These are phyloP conservation scores for Penicillium crystallinum DNA, from an alignment of 495 filamentous ascomycete species.

Conservation along the genomic window DNA sequence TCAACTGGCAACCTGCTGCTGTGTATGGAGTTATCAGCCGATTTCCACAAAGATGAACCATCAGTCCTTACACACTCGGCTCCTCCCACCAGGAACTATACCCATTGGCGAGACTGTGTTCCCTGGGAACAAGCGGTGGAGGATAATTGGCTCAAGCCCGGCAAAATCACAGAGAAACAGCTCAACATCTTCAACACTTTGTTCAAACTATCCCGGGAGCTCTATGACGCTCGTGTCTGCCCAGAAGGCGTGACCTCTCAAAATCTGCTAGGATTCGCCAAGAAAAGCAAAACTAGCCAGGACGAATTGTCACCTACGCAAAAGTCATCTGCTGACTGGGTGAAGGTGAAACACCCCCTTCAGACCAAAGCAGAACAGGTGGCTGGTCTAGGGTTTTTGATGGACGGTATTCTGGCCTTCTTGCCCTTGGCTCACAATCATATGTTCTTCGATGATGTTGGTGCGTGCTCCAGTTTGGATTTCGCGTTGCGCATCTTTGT, in stretches of 20 bases:
- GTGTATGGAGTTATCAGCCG: background rate
- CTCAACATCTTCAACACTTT: background rate
- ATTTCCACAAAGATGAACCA: background rate
- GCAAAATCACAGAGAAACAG: background rate
- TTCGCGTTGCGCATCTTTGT: background rate
- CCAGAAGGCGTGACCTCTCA: background rate
- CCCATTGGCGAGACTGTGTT: background rate
- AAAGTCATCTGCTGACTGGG: background rate
- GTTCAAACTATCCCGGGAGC: background rate
- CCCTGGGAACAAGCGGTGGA: background rate
- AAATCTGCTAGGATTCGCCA: background rate
- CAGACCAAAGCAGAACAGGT: background rate
- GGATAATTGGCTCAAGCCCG: background rate
- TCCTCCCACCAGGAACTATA: background rate
- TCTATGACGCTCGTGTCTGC: background rate
- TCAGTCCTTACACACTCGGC: background rate
- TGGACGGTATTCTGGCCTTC: background rate
- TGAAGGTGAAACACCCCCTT: background rate
- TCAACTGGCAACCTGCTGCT: background rate
- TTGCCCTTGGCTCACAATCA: background rate
- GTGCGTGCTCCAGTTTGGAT: background rate
- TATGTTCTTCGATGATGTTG: background rate
- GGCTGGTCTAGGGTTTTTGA: background rate
- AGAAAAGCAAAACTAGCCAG: background rate
- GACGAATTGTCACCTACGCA: background rate